Conservation (phyloP, 2,329 filamentous ascomycete species). For the Scopulariopsis brevicaulis region DNA sequence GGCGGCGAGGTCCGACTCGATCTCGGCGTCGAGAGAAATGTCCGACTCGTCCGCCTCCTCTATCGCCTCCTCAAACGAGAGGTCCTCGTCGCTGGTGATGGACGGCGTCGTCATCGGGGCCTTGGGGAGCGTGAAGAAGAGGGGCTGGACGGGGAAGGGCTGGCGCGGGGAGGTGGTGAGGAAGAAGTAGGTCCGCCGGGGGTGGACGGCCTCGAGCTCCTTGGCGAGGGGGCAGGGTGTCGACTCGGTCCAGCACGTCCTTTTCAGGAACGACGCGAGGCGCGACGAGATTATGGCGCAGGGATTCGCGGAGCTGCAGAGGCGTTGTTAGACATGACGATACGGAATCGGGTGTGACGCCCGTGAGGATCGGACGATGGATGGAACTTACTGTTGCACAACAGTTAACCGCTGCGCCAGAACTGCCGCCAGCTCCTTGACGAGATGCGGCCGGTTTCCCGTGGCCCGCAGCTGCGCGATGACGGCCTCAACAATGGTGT, state of each 20-base stretch:
- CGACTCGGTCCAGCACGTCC: constrained; percentile 65
- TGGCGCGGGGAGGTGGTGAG: constrained; percentile 80
- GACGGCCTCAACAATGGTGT: constrained; percentile 88
- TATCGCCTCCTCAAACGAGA: constrained; percentile 12
- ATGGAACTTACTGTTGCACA: constrained; percentile 72
- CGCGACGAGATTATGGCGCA: constrained; percentile 92
- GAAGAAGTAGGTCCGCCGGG: constrained; percentile 92
- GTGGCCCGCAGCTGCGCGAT: constrained; percentile 83
- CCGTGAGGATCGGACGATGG: not conserved
- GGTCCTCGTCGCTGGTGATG: constrained; percentile 24
- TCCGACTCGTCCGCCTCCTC: not conserved
- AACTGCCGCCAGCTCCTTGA: constrained; percentile 82
- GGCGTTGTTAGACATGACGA: constrained; percentile 8
- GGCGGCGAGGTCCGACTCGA: constrained; percentile 58
- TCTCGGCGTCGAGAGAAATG: constrained; percentile 21
- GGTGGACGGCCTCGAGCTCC: constrained; percentile 84
- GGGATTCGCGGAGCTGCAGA: constrained; percentile 76
- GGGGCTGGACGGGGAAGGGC: constrained; percentile 50
- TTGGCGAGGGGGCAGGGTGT: constrained; percentile 84
- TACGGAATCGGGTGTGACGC: not conserved
- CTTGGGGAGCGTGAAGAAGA: constrained; percentile 3
- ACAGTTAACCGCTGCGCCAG: constrained; percentile 66
- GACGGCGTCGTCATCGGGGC: constrained; percentile 29
- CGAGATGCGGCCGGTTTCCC: constrained; percentile 82
- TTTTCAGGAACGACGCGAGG: constrained; percentile 80